Conservation (phyloP, 495 filamentous ascomycete species). For the Corynascus novoguineensis region DNA sequence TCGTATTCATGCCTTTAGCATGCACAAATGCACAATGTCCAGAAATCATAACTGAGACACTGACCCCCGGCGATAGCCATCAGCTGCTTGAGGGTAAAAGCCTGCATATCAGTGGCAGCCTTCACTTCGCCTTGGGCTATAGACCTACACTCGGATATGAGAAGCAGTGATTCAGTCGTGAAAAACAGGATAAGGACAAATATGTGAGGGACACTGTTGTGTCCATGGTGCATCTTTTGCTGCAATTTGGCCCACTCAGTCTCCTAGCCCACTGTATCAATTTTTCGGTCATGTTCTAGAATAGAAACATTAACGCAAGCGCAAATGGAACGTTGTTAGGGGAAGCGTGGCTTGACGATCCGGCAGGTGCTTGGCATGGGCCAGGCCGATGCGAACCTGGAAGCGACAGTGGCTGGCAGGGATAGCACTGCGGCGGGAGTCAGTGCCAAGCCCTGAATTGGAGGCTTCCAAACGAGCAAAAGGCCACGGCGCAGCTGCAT, state of each 20-base stretch:
- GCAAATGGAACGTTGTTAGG: neutral
- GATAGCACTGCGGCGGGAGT: too few species aligned
- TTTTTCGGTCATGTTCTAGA: neutral
- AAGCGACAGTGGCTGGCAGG: neutral
- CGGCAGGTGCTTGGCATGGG: neutral
- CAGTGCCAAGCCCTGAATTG: constrained; percentile 19
- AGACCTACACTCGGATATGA: too few species aligned
- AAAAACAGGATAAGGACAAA: too few species aligned
- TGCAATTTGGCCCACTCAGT: too few species aligned
- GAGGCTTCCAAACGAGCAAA: constrained; percentile 16
- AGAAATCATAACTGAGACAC: too few species aligned
- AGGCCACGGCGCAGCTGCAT: constrained; percentile 27
- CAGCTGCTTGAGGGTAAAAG: neutral
- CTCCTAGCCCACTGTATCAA: neutral
- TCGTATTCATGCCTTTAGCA: too few species aligned
- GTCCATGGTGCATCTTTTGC: neutral
- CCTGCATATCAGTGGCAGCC: too few species aligned
- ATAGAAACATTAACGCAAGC: neutral
- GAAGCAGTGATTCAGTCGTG: too few species aligned
- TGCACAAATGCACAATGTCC: too few species aligned
- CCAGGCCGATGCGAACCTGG: neutral
- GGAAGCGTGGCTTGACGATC: neutral
- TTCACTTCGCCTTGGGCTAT: too few species aligned
- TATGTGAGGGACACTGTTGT: too few species aligned
- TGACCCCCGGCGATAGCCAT: too few species aligned